A percentile compares a stretch with the other conserved stretches of the same genome.
These are phyloP conservation scores for Mariannaea elegans DNA, from an alignment of 2,329 filamentous ascomycete genomes.

Conservation along the genomic window DNA sequence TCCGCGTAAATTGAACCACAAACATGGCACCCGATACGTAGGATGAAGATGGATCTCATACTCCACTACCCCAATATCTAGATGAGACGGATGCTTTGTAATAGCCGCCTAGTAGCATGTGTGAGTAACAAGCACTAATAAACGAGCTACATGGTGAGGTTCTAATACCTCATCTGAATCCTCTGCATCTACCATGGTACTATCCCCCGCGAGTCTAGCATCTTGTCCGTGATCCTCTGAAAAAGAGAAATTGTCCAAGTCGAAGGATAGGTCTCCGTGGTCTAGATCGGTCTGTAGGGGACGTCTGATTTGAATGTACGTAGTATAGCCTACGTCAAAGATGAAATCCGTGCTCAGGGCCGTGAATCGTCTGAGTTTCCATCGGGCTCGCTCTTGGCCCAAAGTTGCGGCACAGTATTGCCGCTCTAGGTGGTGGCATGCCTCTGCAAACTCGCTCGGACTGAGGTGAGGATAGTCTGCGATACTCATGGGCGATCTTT, in stretches of 20 bases:
- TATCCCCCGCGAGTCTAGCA: constrained; percentile 46
- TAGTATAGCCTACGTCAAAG: constrained; percentile 55
- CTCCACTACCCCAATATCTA: constrained; percentile 60
- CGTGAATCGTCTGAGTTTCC: constrained; percentile 63
- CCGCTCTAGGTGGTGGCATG: constrained; percentile 69
- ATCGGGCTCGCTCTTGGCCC: constrained; percentile 61
- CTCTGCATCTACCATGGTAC: constrained; percentile 60
- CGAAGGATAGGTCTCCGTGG: constrained; percentile 56
- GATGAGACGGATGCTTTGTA: constrained; percentile 40
- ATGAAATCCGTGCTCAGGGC: constrained; percentile 58
- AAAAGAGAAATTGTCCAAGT: constrained; percentile 58
- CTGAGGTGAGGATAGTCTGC: constrained; percentile 69
- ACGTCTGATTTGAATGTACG: constrained; percentile 65
- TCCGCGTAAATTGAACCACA: constrained; percentile 77
- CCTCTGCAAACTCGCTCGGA: constrained; percentile 69
- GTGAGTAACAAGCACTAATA: constrained; percentile 26
- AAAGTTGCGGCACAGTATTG: constrained; percentile 67
- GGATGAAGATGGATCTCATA: constrained; percentile 81
- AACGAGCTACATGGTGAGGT: constrained; percentile 17
- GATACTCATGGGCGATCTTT: constrained; percentile 50
- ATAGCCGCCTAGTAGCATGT: constrained; percentile 52
- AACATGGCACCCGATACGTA: constrained; percentile 77
- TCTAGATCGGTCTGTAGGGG: constrained; percentile 57
- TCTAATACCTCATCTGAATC: constrained; percentile 59
- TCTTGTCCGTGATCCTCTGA: constrained; percentile 34